phyloP scores from a whole-genome alignment of 345 rosid genomes.

The Orychophragmus violaceus region DNA sequence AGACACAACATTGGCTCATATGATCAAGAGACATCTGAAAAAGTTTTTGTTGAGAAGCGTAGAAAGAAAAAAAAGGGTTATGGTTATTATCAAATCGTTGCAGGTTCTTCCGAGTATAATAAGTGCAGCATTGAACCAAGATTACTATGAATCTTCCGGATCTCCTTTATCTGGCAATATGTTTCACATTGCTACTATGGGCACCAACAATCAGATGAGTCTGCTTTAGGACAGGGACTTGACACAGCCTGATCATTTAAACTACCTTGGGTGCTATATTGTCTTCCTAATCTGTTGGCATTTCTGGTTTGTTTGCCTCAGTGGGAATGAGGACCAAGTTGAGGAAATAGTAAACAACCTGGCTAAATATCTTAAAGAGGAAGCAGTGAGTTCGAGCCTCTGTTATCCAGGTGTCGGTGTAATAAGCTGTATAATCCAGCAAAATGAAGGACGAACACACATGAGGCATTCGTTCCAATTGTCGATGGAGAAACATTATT shows the following conservation, averaged over 20 bases:
- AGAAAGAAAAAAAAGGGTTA: constrained; percentile 84
- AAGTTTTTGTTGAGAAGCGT: constrained; percentile 57
- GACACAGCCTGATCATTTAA: background rate
- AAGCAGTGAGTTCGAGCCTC: constrained; percentile 68
- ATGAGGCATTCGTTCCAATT: constrained; percentile 98
- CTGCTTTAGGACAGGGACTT: constrained; percentile 94
- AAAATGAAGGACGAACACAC: constrained; percentile 97
- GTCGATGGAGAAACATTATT: constrained; percentile 70
- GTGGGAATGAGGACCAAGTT: constrained; percentile 99
- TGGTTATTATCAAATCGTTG: constrained; percentile 94
- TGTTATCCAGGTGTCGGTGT: constrained; percentile 83
- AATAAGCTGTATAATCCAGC: constrained; percentile 92
- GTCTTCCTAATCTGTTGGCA: constrained; percentile 17
- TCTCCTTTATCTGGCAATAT: constrained; percentile 68
- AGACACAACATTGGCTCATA: constrained; percentile 48
- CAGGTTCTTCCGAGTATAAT: constrained; percentile 72
- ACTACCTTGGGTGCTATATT: background rate
- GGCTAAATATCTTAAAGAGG: constrained; percentile 90
- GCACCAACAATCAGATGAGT: constrained; percentile 98
- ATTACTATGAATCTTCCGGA: constrained; percentile 47
- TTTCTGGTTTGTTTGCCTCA: constrained; percentile 30
- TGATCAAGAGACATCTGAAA: constrained; percentile 43
- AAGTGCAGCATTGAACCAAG: constrained; percentile 78
- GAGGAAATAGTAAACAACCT: constrained; percentile 86
- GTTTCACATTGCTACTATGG: constrained; percentile 94